These are phyloP conservation scores for Coniochaeta sp. DNA, from an alignment of 2,329 filamentous ascomycete genomes.

Conservation along the genomic window DNA sequence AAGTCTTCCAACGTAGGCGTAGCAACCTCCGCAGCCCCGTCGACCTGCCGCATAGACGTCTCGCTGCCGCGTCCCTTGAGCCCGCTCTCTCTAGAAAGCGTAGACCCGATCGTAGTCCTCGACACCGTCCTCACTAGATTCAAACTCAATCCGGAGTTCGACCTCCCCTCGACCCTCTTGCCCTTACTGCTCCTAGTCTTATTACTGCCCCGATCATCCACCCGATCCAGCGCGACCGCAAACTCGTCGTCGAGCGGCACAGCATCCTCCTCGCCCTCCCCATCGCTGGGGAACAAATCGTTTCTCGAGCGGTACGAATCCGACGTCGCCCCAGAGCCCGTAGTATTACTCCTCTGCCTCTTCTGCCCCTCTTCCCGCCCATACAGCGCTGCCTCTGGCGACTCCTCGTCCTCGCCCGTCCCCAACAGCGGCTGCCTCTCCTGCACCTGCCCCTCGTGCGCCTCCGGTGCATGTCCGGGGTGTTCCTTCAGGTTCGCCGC, in stretches of 20 bases:
- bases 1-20: conserved; percentile 43
- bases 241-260: conserved; percentile 92
- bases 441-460: conserved; percentile 7
- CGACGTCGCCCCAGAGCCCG: conserved; percentile 70
- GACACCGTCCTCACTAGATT: conserved; percentile 44
- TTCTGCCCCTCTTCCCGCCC: conserved; percentile 23
- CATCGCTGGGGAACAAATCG: conserved; percentile 84
- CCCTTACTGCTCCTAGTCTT: conserved; percentile 55
- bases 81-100: conserved; percentile 13
- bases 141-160: conserved; percentile 3
- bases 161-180: conserved; percentile 34
- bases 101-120: conserved; percentile 48
- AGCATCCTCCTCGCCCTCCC: conserved; percentile 81
- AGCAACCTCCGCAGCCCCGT: conserved; percentile 11
- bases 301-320: conserved; percentile 83
- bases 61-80: conserved; percentile 9
- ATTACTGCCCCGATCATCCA: conserved; percentile 65
- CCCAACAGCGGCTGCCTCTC: conserved; percentile 66
- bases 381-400: conserved; percentile 19
- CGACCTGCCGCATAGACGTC: neutral
- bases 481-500: conserved; percentile 87
- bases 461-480: conserved; percentile 45
- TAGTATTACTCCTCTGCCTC: conserved; percentile 68
- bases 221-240: conserved; percentile 69
- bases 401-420: conserved; percentile 39